Percentiles rank a stretch among this genome's conserved stretches.
Evolutionary conservation across 2,329 filamentous ascomycete genomes (phyloP).

Genomic region (Epichloe gansuensis): DNA sequence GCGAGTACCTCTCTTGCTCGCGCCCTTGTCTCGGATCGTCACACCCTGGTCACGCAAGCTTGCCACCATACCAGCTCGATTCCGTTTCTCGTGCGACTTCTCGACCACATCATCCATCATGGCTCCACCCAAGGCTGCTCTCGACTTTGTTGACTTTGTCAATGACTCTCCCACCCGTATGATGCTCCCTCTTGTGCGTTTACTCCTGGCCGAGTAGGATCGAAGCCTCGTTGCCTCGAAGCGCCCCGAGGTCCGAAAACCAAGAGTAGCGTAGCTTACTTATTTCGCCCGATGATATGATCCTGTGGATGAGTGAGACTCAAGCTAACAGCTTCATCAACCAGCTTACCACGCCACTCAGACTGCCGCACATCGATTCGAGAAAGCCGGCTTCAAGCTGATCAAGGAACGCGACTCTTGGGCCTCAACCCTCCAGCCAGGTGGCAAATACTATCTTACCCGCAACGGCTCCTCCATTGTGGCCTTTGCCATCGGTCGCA

Average conservation of each 20-base stretch:
- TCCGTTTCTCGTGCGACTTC: neutral
- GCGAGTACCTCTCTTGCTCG: neutral
- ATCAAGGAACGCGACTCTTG: slow-evolving; percentile 88
- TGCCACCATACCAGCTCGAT: neutral
- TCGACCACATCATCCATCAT: slow-evolving; percentile 28
- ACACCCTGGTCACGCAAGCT: neutral
- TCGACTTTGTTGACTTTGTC: slow-evolving; percentile 86
- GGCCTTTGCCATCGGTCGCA: slow-evolving; percentile 79
- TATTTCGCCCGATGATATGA: too few species aligned
- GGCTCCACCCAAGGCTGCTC: slow-evolving; percentile 44
- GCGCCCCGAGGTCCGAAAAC: too few species aligned
- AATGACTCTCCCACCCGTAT: slow-evolving; percentile 88
- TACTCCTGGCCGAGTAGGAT: too few species aligned
- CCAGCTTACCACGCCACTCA: slow-evolving; percentile 89
- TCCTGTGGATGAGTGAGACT: neutral
- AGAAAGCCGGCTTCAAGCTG: slow-evolving; percentile 71
- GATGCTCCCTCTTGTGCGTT: slow-evolving; percentile 14
- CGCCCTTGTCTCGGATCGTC: neutral
- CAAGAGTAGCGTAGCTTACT: too few species aligned
- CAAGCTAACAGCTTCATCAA: neutral
- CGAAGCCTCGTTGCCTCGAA: neutral
- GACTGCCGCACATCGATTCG: slow-evolving; percentile 61
- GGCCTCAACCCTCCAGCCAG: slow-evolving; percentile 64
- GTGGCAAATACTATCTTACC: slow-evolving; percentile 93
- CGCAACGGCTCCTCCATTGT: slow-evolving; percentile 86